Percentiles rank a stretch among this genome's conserved stretches.
These are phyloP conservation scores for Bryopsis sp. DNA, from an alignment of 139 green algal genomes.

Conservation along the genomic window DNA sequence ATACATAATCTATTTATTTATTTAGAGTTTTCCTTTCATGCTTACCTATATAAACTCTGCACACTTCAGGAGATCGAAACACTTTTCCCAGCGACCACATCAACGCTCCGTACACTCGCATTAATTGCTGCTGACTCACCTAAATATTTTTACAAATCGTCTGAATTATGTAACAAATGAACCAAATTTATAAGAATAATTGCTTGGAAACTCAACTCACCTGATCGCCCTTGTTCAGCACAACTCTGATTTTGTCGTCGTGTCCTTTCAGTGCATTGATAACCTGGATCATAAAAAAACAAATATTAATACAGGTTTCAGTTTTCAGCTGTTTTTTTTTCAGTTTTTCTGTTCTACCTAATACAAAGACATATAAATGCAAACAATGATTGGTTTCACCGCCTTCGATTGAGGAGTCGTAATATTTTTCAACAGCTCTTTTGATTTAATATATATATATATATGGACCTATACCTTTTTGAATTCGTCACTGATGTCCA, in stretches of 20 bases:
- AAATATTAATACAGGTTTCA: too few relatives aligned
- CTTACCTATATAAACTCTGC: constrained; percentile 90
- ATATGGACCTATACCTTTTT: constrained; percentile 36
- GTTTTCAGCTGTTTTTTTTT: too few relatives aligned
- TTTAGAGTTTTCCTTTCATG: too few relatives aligned
- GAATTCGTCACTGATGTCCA: constrained; percentile 92
- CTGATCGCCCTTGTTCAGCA: constrained; percentile 96
- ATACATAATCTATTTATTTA: too few relatives aligned
- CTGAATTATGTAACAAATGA: neutral
- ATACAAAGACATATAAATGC: neutral
- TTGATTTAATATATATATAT: neutral
- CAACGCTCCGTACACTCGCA: constrained; percentile 97
- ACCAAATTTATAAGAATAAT: neutral
- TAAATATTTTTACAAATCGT: constrained; percentile 33
- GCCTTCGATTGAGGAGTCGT: too few relatives aligned
- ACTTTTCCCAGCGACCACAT: constrained; percentile 97
- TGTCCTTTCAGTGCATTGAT: constrained; percentile 71
- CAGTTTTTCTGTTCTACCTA: too few relatives aligned
- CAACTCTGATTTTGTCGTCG: constrained; percentile 91
- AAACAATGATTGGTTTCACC: too few relatives aligned
- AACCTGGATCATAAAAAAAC: constrained; percentile 33
- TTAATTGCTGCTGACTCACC: constrained; percentile 89
- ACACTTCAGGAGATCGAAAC: constrained; percentile 84
- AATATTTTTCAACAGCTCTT: constrained; percentile 2
- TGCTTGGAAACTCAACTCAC: neutral